These are phyloP conservation scores for Trichoderma sp. DNA, from an alignment of 2,329 filamentous ascomycete species.

Conservation along the genomic window DNA sequence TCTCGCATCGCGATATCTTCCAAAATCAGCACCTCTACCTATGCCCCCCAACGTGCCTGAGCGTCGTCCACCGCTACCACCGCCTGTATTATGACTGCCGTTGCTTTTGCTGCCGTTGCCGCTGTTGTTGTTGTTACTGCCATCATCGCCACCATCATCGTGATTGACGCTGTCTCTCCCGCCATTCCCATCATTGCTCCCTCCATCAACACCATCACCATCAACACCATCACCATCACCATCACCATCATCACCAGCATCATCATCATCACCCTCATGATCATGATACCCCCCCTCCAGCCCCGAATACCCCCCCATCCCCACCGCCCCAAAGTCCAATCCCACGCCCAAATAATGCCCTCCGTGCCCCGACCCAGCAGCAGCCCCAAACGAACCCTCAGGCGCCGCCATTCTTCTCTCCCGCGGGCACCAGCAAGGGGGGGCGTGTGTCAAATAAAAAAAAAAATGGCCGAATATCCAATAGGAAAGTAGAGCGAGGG, in stretches of 20 bases:
- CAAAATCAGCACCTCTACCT: background rate
- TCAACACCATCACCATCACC: background rate
- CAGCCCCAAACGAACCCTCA: constrained; percentile 21
- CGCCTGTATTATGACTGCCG: background rate
- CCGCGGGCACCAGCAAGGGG: background rate
- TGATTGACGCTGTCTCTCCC: background rate
- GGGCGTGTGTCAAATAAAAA: background rate
- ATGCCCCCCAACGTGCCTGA: background rate
- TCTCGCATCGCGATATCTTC: background rate
- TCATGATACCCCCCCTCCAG: constrained; percentile 26
- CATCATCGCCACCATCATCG: background rate
- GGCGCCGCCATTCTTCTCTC: background rate
- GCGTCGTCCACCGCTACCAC: background rate
- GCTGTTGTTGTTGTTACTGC: background rate
- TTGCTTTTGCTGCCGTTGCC: background rate
- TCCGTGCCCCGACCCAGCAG: constrained; percentile 18
- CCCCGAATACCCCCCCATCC: constrained; percentile 20
- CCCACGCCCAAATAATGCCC: constrained; percentile 5
- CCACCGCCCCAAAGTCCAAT: constrained; percentile 2
- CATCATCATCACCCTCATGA: background rate
- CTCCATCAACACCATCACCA: background rate
- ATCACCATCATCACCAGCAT: background rate
- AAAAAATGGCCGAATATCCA: background rate
- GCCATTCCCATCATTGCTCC: background rate
- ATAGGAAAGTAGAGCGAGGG: background rate